A percentile compares a stretch with the other conserved stretches of the same genome.
These are phyloP conservation scores for Cucurbitaria berberidis DNA, from an alignment of 2,329 filamentous ascomycete species.

Conservation along the genomic window DNA sequence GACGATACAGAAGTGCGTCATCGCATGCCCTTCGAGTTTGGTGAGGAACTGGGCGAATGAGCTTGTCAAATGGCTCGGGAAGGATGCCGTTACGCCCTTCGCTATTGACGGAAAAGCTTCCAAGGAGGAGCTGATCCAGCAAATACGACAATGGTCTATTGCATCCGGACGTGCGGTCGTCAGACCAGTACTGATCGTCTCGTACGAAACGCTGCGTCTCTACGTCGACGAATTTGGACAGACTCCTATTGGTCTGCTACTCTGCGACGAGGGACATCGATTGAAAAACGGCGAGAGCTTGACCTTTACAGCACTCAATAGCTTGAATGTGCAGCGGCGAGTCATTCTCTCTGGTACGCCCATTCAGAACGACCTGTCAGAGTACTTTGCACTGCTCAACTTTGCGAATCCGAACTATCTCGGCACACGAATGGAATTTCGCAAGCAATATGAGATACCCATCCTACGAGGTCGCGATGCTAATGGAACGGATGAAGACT, in stretches of 20 bases:
- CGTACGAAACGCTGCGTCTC: conserved; percentile 91
- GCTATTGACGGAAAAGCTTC: conserved; percentile 96
- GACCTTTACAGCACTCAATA: conserved; percentile 90
- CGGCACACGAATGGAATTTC: conserved; percentile 86
- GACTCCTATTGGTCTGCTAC: conserved; percentile 86
- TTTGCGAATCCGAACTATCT: conserved; percentile 95
- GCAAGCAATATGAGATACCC: conserved; percentile 90
- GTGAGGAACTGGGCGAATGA: conserved; percentile 99
- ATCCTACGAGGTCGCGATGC: conserved; percentile 92
- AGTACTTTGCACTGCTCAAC: conserved; percentile 94
- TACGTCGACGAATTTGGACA: conserved; percentile 90
- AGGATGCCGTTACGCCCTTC: conserved; percentile 89
- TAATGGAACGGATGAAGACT: conserved; percentile 81
- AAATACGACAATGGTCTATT: conserved; percentile 94
- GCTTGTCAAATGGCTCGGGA: conserved; percentile 92
- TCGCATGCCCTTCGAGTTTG: conserved; percentile 94
- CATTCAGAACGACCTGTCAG: conserved; percentile 97
- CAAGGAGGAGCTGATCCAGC: conserved; percentile 88
- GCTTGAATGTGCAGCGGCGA: conserved; percentile 84
- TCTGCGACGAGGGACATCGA: conserved; percentile 96
- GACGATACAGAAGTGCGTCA: conserved; percentile 95
- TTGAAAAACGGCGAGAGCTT: conserved; percentile 96
- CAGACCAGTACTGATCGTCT: conserved; percentile 93
- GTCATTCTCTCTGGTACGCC: conserved; percentile 97
- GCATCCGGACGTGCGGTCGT: conserved; percentile 87